These are phyloP conservation scores for Starmerella geochares DNA, from an alignment of 805 yeast species.

Conservation along the genomic window DNA sequence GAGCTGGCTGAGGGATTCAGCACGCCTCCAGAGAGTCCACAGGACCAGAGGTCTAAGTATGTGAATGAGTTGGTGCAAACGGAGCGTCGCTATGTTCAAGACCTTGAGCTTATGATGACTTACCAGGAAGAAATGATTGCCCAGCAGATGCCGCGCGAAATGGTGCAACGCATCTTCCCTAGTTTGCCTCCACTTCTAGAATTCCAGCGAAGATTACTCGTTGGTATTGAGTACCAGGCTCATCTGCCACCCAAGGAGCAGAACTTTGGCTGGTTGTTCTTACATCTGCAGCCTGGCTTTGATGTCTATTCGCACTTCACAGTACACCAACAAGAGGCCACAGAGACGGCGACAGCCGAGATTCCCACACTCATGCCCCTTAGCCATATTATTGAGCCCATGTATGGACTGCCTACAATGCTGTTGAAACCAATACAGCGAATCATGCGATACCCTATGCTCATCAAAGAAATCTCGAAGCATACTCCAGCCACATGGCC, in stretches of 20 bases:
- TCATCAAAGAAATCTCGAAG: conserved; percentile 61
- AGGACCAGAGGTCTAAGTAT: conserved; percentile 54
- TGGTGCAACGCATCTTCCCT: conserved; percentile 72
- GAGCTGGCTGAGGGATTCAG: conserved; percentile 1
- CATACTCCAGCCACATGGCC: conserved; percentile 45
- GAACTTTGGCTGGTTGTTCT: conserved; percentile 78
- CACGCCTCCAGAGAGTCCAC: conserved; percentile 4
- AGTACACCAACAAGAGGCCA: conserved; percentile 75
- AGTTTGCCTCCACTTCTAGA: conserved; percentile 74
- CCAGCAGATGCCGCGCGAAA: conserved; percentile 67
- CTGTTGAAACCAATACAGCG: conserved; percentile 92
- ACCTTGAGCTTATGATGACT: conserved; percentile 59
- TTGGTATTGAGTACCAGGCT: conserved; percentile 82
- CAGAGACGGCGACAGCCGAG: conserved; percentile 62
- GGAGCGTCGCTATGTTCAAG: conserved; percentile 87
- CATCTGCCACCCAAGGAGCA: conserved; percentile 46
- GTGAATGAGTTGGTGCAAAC: conserved; percentile 77
- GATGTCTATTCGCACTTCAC: conserved; percentile 91
- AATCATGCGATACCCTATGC: conserved; percentile 85
- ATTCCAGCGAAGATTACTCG: conserved; percentile 79
- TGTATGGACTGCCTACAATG: conserved; percentile 80
- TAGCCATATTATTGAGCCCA: conserved; percentile 60
- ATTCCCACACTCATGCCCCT: conserved; percentile 45
- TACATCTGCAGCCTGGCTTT: conserved; percentile 77
- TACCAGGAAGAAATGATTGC: conserved; percentile 60